Conservation (phyloP, 192 early-diverging fungal species). For the Linnemannia exigua region DNA sequence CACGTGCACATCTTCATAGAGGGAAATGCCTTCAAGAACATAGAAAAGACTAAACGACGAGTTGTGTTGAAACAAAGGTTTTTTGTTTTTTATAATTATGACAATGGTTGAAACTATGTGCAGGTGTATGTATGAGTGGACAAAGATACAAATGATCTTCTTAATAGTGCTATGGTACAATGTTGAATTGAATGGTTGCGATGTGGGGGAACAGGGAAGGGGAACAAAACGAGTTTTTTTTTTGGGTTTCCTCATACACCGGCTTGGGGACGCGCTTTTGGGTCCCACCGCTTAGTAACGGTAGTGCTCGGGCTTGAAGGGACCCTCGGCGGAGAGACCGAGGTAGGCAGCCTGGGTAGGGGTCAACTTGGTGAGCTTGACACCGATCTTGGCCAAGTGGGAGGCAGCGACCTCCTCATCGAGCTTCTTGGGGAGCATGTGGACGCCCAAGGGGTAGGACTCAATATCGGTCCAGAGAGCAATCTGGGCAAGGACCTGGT, state of each 20-base stretch:
- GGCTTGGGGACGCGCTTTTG: not conserved
- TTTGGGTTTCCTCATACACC: constrained; percentile 11
- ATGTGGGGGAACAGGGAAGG: not conserved
- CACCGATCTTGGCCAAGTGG: constrained; percentile 95
- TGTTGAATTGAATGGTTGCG: constrained; percentile 17
- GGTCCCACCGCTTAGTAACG: no score
- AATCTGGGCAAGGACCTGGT: constrained; percentile 99
- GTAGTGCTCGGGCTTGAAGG: constrained; percentile 98
- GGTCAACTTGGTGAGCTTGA: constrained; percentile 91
- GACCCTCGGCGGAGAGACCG: constrained; percentile 83
- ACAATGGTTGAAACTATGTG: constrained; percentile 6
- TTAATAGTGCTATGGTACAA: constrained; percentile 15
- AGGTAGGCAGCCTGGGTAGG: constrained; percentile 80
- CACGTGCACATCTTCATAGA: no score
- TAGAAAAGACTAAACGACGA: not conserved
- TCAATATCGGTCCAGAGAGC: constrained; percentile 95
- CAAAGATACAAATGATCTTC: constrained; percentile 8
- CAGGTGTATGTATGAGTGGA: constrained; percentile 4
- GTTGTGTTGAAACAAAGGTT: constrained; percentile 41
- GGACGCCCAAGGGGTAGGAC: constrained; percentile 94
- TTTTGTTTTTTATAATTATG: not conserved
- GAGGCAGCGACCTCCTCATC: constrained; percentile 99
- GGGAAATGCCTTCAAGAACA: not conserved
- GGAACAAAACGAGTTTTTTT: not conserved
- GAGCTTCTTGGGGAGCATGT: constrained; percentile 98